Base-by-base conservation (phyloP, 2,329 filamentous ascomycete species). In the Diaporthe nobilis region DNA sequence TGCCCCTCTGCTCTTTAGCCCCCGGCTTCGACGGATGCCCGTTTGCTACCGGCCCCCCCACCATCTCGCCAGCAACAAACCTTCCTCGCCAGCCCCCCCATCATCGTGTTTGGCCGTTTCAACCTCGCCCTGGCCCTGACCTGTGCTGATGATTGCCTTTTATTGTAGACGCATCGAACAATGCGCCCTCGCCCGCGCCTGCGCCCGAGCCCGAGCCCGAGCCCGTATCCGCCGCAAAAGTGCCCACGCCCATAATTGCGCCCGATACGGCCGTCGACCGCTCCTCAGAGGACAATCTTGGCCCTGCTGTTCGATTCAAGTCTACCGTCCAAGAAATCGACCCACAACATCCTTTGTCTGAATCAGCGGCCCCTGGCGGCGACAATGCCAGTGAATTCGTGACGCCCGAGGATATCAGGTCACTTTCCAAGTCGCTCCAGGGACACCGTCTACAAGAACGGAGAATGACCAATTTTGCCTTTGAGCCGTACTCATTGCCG, bases 401-500 rank as follows among this genome's bases (percentile, higher is more conserved):
- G 67, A 87, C 88, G 8, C 85, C 87, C 25, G 92, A 94, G 74
- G 90, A 96, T 81, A 87, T 97, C 74, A 91, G 90, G 79, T 92
- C 92, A 76, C 86, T 98, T 77, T 92, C 94, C 70, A 91, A 92
- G 79, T 92, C 91, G 34, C 87, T 98, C 37, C 93, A 95, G 78
- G 91, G 92, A 77, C 90, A 92, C 63, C 92, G 93, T 80, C 89
- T 98, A 77, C 96, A 98, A 85, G 93, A 96, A 80, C 90, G 92
- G 75, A 92, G 96, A 78, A 91, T 98, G 88, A 94, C 94, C 82
- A 94, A 95, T 82, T 98, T 95, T 85, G 92, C 94, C 58, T 98
- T 96, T 81, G 96, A 98, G 83, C 93, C 96, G 47, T 92, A 98
- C 78, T 98, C 97, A 49, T 88, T 98, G 71, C 96, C 97, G 51